Evolutionary conservation across 768 basidiomycete species (phyloP).

Genomic region (Mrakia hoshinonis): DNA sequence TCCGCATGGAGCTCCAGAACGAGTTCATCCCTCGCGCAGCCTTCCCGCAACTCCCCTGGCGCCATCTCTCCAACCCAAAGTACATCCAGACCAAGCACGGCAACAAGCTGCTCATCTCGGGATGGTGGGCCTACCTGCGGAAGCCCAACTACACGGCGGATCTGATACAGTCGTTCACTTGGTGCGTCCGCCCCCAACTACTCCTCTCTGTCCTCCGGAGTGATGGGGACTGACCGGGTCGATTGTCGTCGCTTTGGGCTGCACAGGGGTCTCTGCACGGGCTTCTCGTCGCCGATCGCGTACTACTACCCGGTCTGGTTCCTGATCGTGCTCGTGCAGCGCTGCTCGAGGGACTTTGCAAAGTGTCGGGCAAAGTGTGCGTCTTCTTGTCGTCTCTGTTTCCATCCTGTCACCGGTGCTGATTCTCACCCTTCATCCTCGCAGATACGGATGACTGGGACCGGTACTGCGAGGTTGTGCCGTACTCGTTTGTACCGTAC

Average conservation of each 20-base stretch:
- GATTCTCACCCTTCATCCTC: neutral
- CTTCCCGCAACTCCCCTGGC: constrained; percentile 86
- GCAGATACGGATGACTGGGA: constrained; percentile 50
- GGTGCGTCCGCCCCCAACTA: neutral
- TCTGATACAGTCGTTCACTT: neutral
- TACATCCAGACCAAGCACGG: constrained; percentile 91
- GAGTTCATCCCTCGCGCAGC: constrained; percentile 74
- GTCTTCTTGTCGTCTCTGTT: neutral
- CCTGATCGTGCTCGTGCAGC: constrained; percentile 69
- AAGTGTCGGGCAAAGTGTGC: constrained; percentile 86
- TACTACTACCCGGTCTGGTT: constrained; percentile 26
- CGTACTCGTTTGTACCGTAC: too few relatives aligned
- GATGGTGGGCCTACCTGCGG: constrained; percentile 65
- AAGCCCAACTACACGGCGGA: constrained; percentile 88
- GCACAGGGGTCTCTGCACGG: constrained; percentile 67
- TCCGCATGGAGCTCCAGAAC: constrained; percentile 94
- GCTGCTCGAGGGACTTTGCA: constrained; percentile 89
- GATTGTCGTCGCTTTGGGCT: neutral
- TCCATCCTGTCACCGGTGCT: neutral
- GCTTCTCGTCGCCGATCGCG: constrained; percentile 43
- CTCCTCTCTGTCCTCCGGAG: neutral
- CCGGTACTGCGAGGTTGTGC: constrained; percentile 28
- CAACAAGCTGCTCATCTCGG: constrained; percentile 80
- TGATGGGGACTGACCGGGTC: neutral
- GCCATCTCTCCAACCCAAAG: constrained; percentile 72